Evolutionary conservation across 192 early-diverging fungal genomes (phyloP).

Genomic region (Globomyces pollinis-pini): DNA sequence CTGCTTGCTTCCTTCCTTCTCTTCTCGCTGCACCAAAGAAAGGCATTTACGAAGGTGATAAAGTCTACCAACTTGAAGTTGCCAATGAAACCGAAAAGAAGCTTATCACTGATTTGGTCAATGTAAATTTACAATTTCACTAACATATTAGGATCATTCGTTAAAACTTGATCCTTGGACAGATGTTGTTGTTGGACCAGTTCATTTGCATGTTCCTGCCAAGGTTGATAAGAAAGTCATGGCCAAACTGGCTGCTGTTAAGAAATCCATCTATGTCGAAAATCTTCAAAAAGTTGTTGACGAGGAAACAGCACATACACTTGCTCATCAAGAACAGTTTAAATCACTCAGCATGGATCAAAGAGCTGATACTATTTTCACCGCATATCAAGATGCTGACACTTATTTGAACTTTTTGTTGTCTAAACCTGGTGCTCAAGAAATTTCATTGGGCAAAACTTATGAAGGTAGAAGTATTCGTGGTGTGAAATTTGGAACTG

Average conservation of each 20-base stretch:
- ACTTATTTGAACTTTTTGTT: slow-evolving; percentile 18
- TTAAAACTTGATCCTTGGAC: slow-evolving; percentile 1
- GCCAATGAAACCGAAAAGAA: slow-evolving; percentile 17
- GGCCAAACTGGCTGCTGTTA: background rate
- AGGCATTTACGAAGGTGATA: slow-evolving; percentile 19
- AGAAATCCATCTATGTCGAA: slow-evolving; percentile 26
- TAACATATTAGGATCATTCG: too few relatives aligned
- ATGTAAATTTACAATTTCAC: too few relatives aligned
- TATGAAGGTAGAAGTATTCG: slow-evolving; percentile 18
- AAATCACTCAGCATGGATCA: background rate
- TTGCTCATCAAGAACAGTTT: background rate
- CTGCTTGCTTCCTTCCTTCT: too few relatives aligned
- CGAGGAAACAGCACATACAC: slow-evolving; percentile 18
- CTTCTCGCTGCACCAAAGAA: slow-evolving; percentile 2
- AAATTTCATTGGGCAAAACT: slow-evolving; percentile 22
- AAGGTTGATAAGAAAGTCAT: background rate
- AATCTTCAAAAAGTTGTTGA: slow-evolving; percentile 41
- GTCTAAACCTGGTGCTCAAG: slow-evolving; percentile 7
- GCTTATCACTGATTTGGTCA: too few relatives aligned
- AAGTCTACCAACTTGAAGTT: slow-evolving; percentile 32
- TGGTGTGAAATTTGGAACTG: slow-evolving; percentile 23
- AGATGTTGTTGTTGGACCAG: background rate
- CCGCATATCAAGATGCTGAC: slow-evolving; percentile 23
- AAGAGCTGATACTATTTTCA: slow-evolving; percentile 18
- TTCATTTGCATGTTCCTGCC: background rate